Conservation (phyloP, 1,284 basidiomycete genomes). For the Sanghuangporus sanghuang region DNA sequence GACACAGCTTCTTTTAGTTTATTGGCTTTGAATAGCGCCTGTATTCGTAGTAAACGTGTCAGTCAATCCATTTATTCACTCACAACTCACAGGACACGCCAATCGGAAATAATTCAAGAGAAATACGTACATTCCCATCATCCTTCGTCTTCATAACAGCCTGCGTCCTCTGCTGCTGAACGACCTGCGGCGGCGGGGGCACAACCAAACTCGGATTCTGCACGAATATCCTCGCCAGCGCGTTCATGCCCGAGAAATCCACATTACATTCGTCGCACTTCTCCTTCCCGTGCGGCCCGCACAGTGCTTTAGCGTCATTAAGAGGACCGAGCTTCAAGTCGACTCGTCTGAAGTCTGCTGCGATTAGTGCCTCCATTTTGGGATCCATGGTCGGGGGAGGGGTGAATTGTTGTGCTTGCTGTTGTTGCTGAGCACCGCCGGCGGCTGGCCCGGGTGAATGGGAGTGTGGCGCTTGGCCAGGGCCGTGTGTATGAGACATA, state of each 20-base stretch:
- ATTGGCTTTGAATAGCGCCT: slow-evolving; percentile 76
- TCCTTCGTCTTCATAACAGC: slow-evolving; percentile 79
- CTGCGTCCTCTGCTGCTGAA: slow-evolving; percentile 69
- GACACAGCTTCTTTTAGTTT: slow-evolving; percentile 74
- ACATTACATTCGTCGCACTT: slow-evolving; percentile 67
- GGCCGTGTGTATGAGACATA: slow-evolving; percentile 6
- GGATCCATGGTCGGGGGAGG: background rate
- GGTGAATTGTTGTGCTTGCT: background rate
- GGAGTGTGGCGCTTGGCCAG: background rate
- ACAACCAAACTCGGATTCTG: slow-evolving; percentile 69
- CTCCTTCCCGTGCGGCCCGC: slow-evolving; percentile 57
- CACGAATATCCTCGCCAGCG: slow-evolving; percentile 65
- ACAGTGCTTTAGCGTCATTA: slow-evolving; percentile 50
- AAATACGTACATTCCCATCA: slow-evolving; percentile 73
- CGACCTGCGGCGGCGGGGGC: slow-evolving; percentile 77
- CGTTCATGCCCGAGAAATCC: slow-evolving; percentile 69
- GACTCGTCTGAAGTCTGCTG: slow-evolving; percentile 62
- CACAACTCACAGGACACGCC: background rate
- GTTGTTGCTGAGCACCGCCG: background rate
- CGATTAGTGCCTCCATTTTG: slow-evolving; percentile 57
- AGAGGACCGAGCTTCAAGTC: slow-evolving; percentile 49
- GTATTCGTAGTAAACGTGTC: slow-evolving; percentile 2
- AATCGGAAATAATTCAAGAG: background rate
- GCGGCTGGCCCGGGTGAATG: background rate
- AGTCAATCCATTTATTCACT: background rate